Evolutionary conservation across 129 eudicot species (phyloP).

Genomic region (Flaveria linearis): DNA sequence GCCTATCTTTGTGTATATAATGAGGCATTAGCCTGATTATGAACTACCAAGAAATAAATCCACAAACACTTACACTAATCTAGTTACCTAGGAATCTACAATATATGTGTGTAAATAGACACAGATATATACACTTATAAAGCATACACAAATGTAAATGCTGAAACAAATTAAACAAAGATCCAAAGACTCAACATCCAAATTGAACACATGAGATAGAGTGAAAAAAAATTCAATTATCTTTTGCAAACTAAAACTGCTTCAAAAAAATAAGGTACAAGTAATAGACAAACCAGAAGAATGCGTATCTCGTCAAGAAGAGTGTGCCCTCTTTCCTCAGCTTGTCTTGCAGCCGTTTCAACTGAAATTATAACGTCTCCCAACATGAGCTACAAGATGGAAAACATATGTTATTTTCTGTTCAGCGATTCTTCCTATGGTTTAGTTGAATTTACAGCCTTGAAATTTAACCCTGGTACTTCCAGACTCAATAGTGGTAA

Average conservation of each 20-base stretch:
- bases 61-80: neutral
- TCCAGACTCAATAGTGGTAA: neutral
- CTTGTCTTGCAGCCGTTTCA: constrained; percentile 92
- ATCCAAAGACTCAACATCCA: neutral
- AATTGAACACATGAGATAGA: constrained; percentile 1
- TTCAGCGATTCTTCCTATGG: neutral
- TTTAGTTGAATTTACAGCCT: constrained; percentile 10
- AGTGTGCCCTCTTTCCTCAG: constrained; percentile 88
- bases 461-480: neutral
- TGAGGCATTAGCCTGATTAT: neutral
- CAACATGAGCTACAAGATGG: constrained; percentile 73
- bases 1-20: neutral
- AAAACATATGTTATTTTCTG: constrained; percentile 30
- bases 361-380: constrained; percentile 92
- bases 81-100: neutral
- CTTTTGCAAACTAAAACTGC: neutral
- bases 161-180: neutral
- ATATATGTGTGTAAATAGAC: neutral
- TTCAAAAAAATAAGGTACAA: neutral
- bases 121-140: neutral
- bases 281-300: constrained; percentile 63
- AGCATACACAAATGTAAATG: neutral
- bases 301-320: constrained; percentile 91
- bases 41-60: neutral
- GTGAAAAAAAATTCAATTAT: neutral